Conservation (phyloP, 345 rosid species). For the Viola odorata region DNA sequence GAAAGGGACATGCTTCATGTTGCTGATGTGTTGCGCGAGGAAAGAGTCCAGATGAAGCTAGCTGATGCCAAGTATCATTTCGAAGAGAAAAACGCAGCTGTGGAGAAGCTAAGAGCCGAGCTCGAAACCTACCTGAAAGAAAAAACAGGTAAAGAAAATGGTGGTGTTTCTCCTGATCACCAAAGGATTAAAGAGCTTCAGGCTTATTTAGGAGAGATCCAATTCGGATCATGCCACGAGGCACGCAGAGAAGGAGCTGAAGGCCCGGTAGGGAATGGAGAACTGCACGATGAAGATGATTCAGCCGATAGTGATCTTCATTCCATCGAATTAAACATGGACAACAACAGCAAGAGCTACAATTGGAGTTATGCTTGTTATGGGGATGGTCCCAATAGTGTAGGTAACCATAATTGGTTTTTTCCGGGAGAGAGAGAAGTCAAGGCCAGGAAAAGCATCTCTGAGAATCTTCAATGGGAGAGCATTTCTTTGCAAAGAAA, state of each 20-base stretch:
- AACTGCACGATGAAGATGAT: conserved; percentile 42
- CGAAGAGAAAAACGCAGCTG: conserved; percentile 82
- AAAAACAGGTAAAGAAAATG: conserved; percentile 27
- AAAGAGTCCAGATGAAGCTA: conserved; percentile 96
- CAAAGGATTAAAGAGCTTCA: conserved; percentile 49
- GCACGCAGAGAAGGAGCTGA: conserved; percentile 9
- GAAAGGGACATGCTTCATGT: conserved; percentile 95
- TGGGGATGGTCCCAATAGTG: conserved; percentile 8
- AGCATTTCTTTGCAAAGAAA: conserved; percentile 40
- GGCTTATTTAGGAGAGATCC: conserved; percentile 38
- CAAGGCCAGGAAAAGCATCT: conserved; percentile 41
- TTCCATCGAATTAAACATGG: conserved; percentile 92
- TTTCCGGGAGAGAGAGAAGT: conserved; percentile 34
- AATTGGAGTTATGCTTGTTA: conserved; percentile 74
- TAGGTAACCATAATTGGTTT: conserved; percentile 28
- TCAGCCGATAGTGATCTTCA: conserved; percentile 82
- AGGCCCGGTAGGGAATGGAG: conserved; percentile 26
- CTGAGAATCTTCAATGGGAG: conserved; percentile 61
- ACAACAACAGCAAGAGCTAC: conserved; percentile 52
- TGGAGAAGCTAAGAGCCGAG: conserved; percentile 57
- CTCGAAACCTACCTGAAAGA: conserved; percentile 49
- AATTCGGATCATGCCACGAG: conserved; percentile 23
- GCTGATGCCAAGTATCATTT: conserved; percentile 75
- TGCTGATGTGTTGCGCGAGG: conserved; percentile 88
- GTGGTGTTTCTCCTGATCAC: conserved; percentile 30